Evolutionary conservation across 306 rosid species (phyloP).

Genomic region (Cucurbita maxima): DNA sequence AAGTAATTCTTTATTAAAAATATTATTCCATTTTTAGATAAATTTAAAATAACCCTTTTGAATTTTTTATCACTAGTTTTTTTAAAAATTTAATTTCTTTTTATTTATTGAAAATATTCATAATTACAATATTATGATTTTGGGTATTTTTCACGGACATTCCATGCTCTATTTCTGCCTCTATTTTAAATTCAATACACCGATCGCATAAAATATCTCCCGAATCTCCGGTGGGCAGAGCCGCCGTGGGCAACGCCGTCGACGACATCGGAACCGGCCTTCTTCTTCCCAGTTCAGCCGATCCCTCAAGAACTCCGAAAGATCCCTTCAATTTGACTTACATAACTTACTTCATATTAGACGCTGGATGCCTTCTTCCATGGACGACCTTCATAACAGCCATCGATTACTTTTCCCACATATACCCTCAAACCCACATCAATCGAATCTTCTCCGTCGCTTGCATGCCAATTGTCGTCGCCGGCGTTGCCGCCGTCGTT

Average conservation of each 20-base stretch:
- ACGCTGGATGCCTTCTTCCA: slow-evolving; percentile 64
- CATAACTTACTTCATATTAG: slow-evolving; percentile 52
- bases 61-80: too few species aligned
- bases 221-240: background rate
- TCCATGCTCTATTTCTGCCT: background rate
- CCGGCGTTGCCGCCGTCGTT: slow-evolving; percentile 30
- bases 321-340: slow-evolving; percentile 45
- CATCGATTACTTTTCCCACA: slow-evolving; percentile 69
- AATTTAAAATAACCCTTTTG: too few species aligned
- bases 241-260: background rate
- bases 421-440: slow-evolving; percentile 63
- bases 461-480: slow-evolving; percentile 34
- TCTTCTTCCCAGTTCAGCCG: background rate
- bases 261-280: background rate
- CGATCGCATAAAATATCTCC: background rate
- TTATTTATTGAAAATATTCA: too few species aligned
- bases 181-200: background rate
- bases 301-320: slow-evolving; percentile 13
- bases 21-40: too few species aligned
- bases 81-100: too few species aligned
- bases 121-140: too few species aligned
- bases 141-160: too few species aligned
- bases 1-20: too few species aligned
- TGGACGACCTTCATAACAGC: slow-evolving; percentile 89
- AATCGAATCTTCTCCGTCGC: slow-evolving; percentile 61